Evolutionary conservation across 331 rosid species (phyloP).

Genomic region (Spiraea crenata): DNA sequence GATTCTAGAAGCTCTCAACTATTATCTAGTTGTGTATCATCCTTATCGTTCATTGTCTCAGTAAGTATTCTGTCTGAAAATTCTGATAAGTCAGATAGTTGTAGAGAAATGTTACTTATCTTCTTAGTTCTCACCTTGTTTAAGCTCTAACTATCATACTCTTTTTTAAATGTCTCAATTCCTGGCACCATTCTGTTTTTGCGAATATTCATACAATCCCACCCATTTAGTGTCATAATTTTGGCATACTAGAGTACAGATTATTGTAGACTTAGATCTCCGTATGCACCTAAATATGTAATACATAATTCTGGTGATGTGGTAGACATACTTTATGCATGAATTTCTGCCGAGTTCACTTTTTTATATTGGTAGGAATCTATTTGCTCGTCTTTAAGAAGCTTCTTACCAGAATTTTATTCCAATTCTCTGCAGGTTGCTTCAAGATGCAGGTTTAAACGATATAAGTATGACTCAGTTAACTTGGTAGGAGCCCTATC

Average conservation of each 20-base stretch:
- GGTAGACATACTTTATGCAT: neutral
- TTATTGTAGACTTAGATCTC: neutral
- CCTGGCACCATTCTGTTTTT: neutral
- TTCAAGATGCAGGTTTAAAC: slow-evolving; percentile 78
- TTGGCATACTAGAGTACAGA: neutral
- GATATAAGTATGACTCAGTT: slow-evolving; percentile 68
- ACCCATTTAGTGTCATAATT: neutral
- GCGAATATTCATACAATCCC: neutral
- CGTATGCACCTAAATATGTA: neutral
- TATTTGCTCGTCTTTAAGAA: neutral
- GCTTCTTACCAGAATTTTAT: neutral
- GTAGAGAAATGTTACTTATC: neutral
- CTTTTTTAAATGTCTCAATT: neutral
- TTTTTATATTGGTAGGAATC: neutral
- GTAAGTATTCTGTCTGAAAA: slow-evolving; percentile 46
- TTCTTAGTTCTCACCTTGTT: neutral
- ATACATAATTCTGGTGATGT: neutral
- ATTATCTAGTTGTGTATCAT: slow-evolving; percentile 88
- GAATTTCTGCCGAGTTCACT: neutral
- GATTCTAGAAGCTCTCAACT: slow-evolving; percentile 89
- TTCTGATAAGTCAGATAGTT: neutral
- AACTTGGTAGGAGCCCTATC: slow-evolving; percentile 62
- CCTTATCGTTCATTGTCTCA: slow-evolving; percentile 86
- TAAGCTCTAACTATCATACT: neutral
- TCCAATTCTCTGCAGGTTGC: slow-evolving; percentile 57